Conservation (phyloP, 140 eudicot species). For the Stevia rebaudiana region DNA sequence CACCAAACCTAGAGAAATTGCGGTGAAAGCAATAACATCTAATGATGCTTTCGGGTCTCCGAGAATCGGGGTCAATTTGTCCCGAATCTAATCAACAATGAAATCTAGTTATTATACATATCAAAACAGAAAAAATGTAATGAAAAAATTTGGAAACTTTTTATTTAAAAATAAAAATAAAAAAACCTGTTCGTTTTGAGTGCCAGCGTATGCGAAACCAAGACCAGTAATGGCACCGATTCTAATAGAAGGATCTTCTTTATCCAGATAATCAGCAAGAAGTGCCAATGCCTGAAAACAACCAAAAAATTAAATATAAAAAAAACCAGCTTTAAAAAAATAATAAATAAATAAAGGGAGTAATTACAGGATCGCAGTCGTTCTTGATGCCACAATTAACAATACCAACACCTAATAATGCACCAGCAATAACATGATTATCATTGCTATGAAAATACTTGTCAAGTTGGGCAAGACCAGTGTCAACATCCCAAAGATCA, state of each 20-base stretch:
- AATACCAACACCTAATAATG: slow-evolving; percentile 88
- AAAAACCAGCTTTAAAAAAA: neutral
- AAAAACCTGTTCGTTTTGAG: slow-evolving; percentile 76
- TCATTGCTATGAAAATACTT: slow-evolving; percentile 93
- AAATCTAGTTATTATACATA: neutral
- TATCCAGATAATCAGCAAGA: slow-evolving; percentile 75
- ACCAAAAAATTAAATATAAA: neutral
- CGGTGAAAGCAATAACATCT: slow-evolving; percentile 87
- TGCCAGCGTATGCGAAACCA: slow-evolving; percentile 87
- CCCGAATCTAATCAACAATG: slow-evolving; percentile 48
- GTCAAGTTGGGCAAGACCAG: slow-evolving; percentile 96
- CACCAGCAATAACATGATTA: slow-evolving; percentile 83
- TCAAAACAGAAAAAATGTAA: neutral
- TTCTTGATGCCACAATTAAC: slow-evolving; percentile 85
- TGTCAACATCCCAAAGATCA: slow-evolving; percentile 92
- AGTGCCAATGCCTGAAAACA: slow-evolving; percentile 81
- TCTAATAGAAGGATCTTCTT: slow-evolving; percentile 77
- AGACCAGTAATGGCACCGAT: slow-evolving; percentile 97
- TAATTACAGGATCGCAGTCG: slow-evolving; percentile 98
- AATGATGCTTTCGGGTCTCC: slow-evolving; percentile 76
- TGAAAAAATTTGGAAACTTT: neutral
- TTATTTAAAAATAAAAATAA: too few relatives aligned
- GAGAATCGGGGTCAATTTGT: slow-evolving; percentile 62
- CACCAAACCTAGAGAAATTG: slow-evolving; percentile 80
- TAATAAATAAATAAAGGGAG: neutral